phyloP scores from a whole-genome alignment of 768 basidiomycete genomes.

The Boletales sp. region DNA sequence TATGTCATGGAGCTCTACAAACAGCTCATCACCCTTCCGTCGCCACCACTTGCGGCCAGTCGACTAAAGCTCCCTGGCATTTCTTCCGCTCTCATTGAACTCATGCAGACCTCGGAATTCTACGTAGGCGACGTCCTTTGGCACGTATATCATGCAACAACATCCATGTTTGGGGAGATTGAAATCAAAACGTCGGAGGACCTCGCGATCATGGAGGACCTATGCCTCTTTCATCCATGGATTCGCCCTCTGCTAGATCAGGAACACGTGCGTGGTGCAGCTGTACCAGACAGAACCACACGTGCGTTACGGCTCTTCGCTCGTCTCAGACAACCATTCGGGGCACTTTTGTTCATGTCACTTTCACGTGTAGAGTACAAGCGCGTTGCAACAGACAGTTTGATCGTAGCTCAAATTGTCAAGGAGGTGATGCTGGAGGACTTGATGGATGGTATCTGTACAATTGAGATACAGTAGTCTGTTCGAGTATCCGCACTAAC shows the following conservation, averaged over 20 bases:
- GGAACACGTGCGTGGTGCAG: no score
- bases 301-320: constrained; percentile 1
- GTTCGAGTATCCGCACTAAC: no score
- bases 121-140: not conserved
- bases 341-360: not conserved
- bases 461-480: not conserved
- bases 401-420: not conserved
- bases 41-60: not conserved
- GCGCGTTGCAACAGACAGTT: constrained; percentile 1
- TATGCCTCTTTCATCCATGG: not conserved
- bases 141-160: not conserved
- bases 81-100: not conserved
- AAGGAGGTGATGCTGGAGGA: not conserved
- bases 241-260: not conserved
- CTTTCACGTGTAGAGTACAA: constrained; percentile 2
- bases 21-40: not conserved
- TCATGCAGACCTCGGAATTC: not conserved
- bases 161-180: not conserved
- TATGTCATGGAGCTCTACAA: not conserved
- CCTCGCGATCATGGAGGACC: no score
- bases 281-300: no score
- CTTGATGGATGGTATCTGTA: not conserved
- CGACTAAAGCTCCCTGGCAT: constrained; percentile 4
- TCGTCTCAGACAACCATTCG: constrained; percentile 4
- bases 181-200: not conserved